Percentiles rank a stretch among this genome's conserved stretches.
Evolutionary conservation across 139 green algal species (phyloP).

Genomic region (Tetraselmis striata): DNA sequence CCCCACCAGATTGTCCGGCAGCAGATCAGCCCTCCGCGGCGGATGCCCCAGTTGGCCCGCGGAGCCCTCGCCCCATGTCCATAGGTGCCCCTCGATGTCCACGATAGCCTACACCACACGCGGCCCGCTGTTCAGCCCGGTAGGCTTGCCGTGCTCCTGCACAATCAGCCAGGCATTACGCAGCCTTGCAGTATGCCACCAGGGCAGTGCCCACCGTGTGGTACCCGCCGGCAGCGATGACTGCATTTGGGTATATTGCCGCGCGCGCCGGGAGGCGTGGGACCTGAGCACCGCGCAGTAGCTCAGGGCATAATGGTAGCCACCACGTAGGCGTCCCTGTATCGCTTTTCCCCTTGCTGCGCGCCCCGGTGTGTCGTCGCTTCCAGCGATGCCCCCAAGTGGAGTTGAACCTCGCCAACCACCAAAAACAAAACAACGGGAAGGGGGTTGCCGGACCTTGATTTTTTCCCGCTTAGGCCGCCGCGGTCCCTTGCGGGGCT

Average conservation of each 20-base stretch:
- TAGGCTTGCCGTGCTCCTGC: no score
- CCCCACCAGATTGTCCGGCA: background rate
- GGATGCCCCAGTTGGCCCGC: background rate
- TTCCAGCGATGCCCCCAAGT: no score
- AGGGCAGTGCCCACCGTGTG: no score
- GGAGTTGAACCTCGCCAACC: no score
- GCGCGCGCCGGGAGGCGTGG: background rate
- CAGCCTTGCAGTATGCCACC: no score
- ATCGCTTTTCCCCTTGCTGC: no score
- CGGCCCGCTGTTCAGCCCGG: no score
- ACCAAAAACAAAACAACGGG: no score
- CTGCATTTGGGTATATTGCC: background rate
- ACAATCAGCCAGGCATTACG: no score
- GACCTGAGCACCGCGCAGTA: background rate
- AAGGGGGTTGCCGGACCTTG: no score
- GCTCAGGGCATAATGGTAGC: background rate
- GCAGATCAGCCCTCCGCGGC: background rate
- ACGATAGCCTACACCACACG: background rate
- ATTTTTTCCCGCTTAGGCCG: background rate
- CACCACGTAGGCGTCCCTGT: no score
- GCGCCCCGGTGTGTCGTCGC: no score
- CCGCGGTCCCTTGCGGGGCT: background rate
- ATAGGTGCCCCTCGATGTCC: background rate
- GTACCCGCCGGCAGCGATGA: background rate
- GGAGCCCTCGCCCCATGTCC: background rate